phyloP scores from a whole-genome alignment of 116 monocot genomes.

The Iris pallida region DNA sequence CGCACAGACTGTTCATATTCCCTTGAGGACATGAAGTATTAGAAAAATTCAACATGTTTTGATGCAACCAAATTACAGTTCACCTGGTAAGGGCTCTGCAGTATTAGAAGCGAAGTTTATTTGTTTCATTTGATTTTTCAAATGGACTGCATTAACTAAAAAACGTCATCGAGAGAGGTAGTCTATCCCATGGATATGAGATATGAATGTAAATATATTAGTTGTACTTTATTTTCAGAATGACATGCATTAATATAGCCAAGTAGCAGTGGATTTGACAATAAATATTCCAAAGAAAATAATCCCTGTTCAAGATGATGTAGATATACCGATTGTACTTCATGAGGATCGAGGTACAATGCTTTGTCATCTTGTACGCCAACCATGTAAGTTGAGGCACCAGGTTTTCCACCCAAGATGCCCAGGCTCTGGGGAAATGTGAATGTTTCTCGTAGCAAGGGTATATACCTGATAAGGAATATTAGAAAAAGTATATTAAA shows the following conservation, averaged over 20 bases:
- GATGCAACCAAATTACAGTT: no score
- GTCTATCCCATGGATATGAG: no score
- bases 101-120: no score
- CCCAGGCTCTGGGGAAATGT: conserved; percentile 97
- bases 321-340: not conserved
- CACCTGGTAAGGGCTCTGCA: no score
- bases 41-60: no score
- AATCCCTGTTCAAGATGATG: not conserved
- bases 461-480: conserved; percentile 65
- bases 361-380: conserved; percentile 72
- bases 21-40: no score
- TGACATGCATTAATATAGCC: not conserved
- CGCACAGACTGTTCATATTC: no score
- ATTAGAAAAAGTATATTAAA: not conserved
- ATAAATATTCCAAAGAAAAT: not conserved
- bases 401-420: conserved; percentile 92
- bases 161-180: no score
- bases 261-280: not conserved
- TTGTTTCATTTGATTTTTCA: no score
- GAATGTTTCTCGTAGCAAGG: conserved; percentile 71
- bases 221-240: not conserved
- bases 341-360: conserved; percentile 15
- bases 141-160: no score
- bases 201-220: not conserved
- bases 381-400: conserved; percentile 89